Evolutionary conservation across 768 basidiomycete genomes (phyloP), one percentile per base, ranked within the genome.

Genomic region (Bullera alba): DNA sequence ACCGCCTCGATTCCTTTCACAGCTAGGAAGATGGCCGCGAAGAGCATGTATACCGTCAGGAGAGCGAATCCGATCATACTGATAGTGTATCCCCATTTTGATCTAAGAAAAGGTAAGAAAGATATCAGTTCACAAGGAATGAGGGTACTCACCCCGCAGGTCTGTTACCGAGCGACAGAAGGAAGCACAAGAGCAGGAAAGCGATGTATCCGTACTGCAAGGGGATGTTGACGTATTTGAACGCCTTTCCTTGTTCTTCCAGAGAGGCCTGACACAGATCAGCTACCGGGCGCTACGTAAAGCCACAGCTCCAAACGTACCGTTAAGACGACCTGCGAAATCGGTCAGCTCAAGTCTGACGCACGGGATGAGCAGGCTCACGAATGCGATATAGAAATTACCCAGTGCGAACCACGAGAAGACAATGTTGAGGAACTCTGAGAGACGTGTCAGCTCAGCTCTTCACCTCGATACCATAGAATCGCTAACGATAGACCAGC

Each of bases 41-140:
- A 73, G 28, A 90, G 88, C 93, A 99, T 97, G 67, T 97, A 97
- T n/a, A 90, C 71, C 27, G 93, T 97, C 57, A 99, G 82, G 21
- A 93, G 3, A 2, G 80, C 89, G 74, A 93, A 99, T 1, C 89
- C 87, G 26, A 93, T 67, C 63, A 96, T 83, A 25, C 88, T 85
- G 5, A 80, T 63, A 2, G 87, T 89, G 70, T 95, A 99, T 5
- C 81, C 82, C 80, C 83, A 82, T 70, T 87, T 91, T 2, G 83
- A 68, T 8, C 76, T 76, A 37, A 48, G n/a, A 1, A 15, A 2
- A 16, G 15, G 22, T 28, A 46, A n/a, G n/a, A n/a, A 5, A 43
- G 3, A 21, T 36, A 15, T 28, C 34, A 46, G 27, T 25, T 26
- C 46, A 19, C 48, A 12, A 23, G 45, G 17, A 15, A 44, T 34